These are phyloP conservation scores for Xylaria sp. DNA, from an alignment of 495 filamentous ascomycete species.

Conservation along the genomic window DNA sequence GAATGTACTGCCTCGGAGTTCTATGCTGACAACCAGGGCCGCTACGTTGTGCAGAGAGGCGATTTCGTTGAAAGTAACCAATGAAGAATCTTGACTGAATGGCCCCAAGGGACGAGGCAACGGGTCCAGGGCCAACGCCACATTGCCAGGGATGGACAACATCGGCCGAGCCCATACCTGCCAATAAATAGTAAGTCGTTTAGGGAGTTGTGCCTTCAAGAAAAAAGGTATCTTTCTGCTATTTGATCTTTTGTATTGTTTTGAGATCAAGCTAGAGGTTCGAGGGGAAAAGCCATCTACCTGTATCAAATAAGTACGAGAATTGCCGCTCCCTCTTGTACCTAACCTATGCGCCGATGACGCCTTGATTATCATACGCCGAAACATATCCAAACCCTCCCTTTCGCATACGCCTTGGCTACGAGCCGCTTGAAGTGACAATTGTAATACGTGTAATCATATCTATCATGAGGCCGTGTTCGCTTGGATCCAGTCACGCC, in stretches of 20 bases:
- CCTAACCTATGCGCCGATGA: constrained; percentile 14
- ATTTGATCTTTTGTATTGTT: not conserved
- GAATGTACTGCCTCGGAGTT: not conserved
- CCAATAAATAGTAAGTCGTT: not conserved
- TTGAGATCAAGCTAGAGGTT: constrained; percentile 15
- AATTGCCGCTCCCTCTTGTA: not conserved
- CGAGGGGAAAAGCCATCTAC: constrained; percentile 30
- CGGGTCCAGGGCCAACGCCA: not conserved
- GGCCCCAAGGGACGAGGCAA: not conserved
- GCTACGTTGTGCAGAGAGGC: not conserved
- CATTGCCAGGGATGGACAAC: not conserved
- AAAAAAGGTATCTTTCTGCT: not conserved
- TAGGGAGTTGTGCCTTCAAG: not conserved
- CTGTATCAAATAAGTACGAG: constrained; percentile 31
- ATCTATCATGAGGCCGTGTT: constrained; percentile 20
- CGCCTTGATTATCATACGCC: constrained; percentile 30
- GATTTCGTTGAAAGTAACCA: not conserved
- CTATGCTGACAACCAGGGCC: not conserved
- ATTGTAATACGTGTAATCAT: not conserved
- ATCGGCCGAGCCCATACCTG: not conserved
- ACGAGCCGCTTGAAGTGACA: not conserved
- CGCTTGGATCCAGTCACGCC: constrained; percentile 73
- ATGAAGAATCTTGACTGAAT: not conserved
- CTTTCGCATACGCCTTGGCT: constrained; percentile 12
- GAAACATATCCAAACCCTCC: constrained; percentile 23